Conservation (phyloP, 768 basidiomycete species). For the Naganishia vaughanmartiniae region DNA sequence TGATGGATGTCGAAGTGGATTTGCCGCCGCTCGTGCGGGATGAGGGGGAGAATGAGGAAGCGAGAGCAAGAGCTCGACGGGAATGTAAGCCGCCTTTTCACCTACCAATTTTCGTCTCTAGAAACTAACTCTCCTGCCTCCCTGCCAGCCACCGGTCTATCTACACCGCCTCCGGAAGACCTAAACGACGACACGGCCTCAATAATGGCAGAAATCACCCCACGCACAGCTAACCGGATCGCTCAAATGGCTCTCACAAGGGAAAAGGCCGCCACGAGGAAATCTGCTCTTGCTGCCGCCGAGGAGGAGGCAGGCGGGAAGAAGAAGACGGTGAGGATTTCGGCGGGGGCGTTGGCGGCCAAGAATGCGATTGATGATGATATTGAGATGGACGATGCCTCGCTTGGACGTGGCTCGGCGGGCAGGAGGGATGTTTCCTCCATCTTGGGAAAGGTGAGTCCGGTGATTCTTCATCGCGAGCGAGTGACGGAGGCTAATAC, state of each 20-base stretch:
- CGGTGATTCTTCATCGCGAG: no score
- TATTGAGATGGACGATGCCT: conserved; percentile 58
- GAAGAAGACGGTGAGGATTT: conserved; percentile 60
- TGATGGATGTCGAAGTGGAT: conserved; percentile 32
- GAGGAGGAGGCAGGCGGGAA: conserved; percentile 71
- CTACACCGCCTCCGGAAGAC: conserved; percentile 66
- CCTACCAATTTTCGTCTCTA: conserved; percentile 15
- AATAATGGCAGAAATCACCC: conserved; percentile 49
- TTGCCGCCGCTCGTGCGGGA: background rate
- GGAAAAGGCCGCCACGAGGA: conserved; percentile 51
- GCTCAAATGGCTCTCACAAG: conserved; percentile 49
- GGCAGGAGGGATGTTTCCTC: conserved; percentile 60
- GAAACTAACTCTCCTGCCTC: conserved; percentile 50
- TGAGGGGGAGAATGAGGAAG: conserved; percentile 9
- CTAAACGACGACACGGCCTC: conserved; percentile 37
- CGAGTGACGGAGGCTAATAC: background rate
- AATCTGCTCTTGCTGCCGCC: conserved; percentile 62
- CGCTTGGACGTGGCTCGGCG: conserved; percentile 48
- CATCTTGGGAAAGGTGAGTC: conserved; percentile 63
- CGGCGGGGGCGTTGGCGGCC: background rate
- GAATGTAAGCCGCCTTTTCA: conserved; percentile 47
- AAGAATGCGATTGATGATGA: conserved; percentile 58
- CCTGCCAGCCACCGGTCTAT: conserved; percentile 69
- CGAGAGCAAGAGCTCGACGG: conserved; percentile 60
- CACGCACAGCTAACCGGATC: conserved; percentile 56